A percentile compares a stretch with the other conserved stretches of the same genome.
Conservation (phyloP, 305 asterid species). For the Fraxinus platypoda region DNA sequence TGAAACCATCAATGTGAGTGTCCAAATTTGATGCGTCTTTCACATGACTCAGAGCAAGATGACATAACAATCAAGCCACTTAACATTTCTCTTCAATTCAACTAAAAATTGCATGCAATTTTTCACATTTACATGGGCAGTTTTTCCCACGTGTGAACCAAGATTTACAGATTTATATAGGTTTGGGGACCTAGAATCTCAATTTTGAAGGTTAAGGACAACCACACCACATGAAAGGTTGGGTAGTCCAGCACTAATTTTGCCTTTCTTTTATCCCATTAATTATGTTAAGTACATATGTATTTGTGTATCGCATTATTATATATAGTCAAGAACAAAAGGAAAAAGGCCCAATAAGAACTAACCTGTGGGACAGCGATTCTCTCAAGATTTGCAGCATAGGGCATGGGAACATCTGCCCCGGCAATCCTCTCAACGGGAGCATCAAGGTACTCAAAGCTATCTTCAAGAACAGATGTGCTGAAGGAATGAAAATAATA, state of each 20-base stretch:
- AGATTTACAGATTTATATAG: background rate
- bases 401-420: constrained; percentile 52
- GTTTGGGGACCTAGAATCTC: background rate
- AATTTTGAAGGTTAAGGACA: background rate
- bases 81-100: background rate
- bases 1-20: background rate
- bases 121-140: background rate
- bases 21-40: background rate
- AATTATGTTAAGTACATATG: background rate
- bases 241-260: background rate
- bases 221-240: background rate
- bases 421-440: constrained; percentile 55
- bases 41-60: background rate
- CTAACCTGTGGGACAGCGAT: constrained; percentile 50
- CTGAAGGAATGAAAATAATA: constrained; percentile 24
- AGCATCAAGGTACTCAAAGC: constrained; percentile 52
- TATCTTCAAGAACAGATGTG: constrained; percentile 47
- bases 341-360: background rate
- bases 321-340: background rate
- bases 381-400: constrained; percentile 57
- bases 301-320: background rate
- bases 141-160: background rate
- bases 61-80: background rate
- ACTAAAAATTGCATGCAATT: background rate
- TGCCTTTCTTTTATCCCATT: background rate